phyloP scores from a whole-genome alignment of 2,329 filamentous ascomycete genomes.

The Cercospora beticola region DNA sequence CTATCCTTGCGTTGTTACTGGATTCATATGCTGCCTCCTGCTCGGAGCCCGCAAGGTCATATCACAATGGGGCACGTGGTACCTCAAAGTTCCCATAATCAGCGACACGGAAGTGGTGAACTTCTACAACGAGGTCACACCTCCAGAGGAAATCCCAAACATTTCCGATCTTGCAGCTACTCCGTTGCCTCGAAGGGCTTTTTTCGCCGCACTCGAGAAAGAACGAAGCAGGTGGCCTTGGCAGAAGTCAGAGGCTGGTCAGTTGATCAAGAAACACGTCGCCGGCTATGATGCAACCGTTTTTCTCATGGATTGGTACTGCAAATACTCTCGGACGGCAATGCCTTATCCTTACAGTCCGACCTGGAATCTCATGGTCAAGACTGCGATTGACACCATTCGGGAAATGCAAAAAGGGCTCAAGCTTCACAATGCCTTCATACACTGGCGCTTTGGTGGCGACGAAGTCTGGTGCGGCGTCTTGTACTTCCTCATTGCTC shows the following conservation, averaged over 20 bases:
- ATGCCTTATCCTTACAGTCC: conserved; percentile 56
- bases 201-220: conserved; percentile 48
- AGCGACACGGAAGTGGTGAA: conserved; percentile 52
- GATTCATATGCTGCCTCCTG: conserved; percentile 54
- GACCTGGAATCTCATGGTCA: conserved; percentile 58
- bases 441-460: conserved; percentile 59
- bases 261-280: conserved; percentile 52
- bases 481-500: conserved; percentile 55
- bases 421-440: conserved; percentile 56
- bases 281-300: conserved; percentile 54
- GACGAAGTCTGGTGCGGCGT: conserved; percentile 56
- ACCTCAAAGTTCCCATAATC: conserved; percentile 50
- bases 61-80: conserved; percentile 61
- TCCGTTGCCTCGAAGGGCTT: conserved; percentile 48
- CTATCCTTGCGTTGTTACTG: conserved; percentile 55
- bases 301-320: conserved; percentile 57
- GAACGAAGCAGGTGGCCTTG: conserved; percentile 48
- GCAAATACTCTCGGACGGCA: conserved; percentile 47
- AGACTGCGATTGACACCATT: conserved; percentile 55
- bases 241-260: conserved; percentile 45
- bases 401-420: conserved; percentile 56
- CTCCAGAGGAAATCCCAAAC: conserved; percentile 43
- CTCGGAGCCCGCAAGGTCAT: conserved; percentile 55
- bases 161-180: conserved; percentile 52
- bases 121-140: conserved; percentile 46